Evolutionary conservation across 140 eudicot species (phyloP).

Genomic region (Cichorium intybus): DNA sequence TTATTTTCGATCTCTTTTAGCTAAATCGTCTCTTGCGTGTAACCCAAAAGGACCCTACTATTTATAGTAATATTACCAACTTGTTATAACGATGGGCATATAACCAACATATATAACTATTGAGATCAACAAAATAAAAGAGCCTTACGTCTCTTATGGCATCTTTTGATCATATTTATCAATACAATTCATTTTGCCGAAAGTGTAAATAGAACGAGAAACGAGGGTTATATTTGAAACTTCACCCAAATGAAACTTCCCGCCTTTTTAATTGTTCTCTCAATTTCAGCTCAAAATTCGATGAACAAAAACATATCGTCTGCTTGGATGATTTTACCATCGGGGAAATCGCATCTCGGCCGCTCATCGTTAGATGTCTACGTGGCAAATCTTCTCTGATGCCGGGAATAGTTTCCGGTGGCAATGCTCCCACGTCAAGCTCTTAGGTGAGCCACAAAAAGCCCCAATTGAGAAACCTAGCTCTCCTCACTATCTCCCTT

Average conservation of each 20-base stretch:
- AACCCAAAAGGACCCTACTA: no score
- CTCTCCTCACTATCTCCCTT: slow-evolving; percentile 47
- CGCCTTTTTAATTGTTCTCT: slow-evolving; percentile 25
- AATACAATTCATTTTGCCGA: background rate
- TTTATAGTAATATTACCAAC: no score
- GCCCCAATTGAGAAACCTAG: slow-evolving; percentile 26
- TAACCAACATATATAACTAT: no score
- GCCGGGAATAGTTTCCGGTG: slow-evolving; percentile 58
- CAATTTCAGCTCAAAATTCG: slow-evolving; percentile 22
- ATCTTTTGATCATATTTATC: no score
- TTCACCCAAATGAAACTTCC: slow-evolving; percentile 20
- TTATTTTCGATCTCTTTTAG: no score
- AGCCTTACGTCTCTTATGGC: no score
- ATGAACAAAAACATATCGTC: slow-evolving; percentile 8
- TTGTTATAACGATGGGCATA: no score
- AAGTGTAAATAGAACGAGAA: background rate
- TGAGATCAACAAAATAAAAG: no score
- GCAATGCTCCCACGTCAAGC: slow-evolving; percentile 44
- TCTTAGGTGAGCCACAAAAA: slow-evolving; percentile 27
- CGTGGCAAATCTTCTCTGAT: slow-evolving; percentile 68
- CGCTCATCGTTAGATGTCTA: slow-evolving; percentile 53
- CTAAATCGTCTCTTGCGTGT: no score
- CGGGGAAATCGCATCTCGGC: slow-evolving; percentile 21
- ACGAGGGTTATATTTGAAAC: slow-evolving; percentile 9
- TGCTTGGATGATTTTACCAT: slow-evolving; percentile 10